Base-by-base conservation (phyloP, 805 yeast species). In the Nakazawaea populi region DNA sequence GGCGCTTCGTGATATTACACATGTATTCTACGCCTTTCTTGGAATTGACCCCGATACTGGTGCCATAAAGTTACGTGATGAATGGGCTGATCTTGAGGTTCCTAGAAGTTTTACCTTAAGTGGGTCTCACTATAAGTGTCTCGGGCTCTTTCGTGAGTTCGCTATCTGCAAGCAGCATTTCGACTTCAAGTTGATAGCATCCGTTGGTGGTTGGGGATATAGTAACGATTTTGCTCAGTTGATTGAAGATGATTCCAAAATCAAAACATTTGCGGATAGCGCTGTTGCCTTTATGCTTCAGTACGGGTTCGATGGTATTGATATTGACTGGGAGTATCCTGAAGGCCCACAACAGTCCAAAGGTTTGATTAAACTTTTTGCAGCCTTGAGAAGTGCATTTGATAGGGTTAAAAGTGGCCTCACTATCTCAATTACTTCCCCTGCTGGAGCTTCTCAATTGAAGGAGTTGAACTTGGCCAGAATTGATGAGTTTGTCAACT, bases 281-380 rank as follows among this genome's bases (percentile, higher is more conserved):
- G 69, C 80, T 2, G 68, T 76, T 1, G 62, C 63, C 0, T 61
- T 77, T 29, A 69, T 86, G 57, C 51, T 60, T 3, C 66, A 71
- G 51, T 75, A 77, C 59, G 81, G 83, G 0, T 79, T 89, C 56
- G 96, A 89, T 60, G 96, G 96, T 1, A 68, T 89, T 46, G 96
- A 89, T 63, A 67, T 89, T 37, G 96, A 89, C 66, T 89, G 95
- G 94, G 96, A 89, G 64, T 89, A 83, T 58, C 95, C 96, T 0
- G 62, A 65, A 12, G 70, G 62, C 44, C 59, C 59, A 10, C 59
- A 58, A 1, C 82, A 86, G 57, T 80, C 79, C 4, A 44, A 53
- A 1, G 59, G 63, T 44, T 74, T 77, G 53, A 67, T 76, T 1
- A 59, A 63, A 6, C 54, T 85, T 36, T 63, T 83, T 29, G 54